Evolutionary conservation across 108 stramenopile species (phyloP).

Genomic region (Fragilaria radians): DNA sequence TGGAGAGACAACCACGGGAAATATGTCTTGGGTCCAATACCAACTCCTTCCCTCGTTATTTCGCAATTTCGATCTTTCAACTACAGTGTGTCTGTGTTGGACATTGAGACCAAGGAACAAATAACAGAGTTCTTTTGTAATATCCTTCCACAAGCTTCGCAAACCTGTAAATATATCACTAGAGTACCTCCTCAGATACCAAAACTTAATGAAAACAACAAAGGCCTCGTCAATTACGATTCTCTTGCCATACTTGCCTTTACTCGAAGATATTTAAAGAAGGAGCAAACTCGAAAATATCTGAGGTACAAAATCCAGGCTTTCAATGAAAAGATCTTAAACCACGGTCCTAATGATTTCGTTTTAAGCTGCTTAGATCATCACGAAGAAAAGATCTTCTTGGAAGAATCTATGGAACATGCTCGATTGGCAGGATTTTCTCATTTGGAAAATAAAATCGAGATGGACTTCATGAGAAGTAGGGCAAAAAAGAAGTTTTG

Average conservation of each 20-base stretch:
- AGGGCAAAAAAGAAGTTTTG: background rate
- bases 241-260: background rate
- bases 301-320: background rate
- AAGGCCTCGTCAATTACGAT: background rate
- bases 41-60: background rate
- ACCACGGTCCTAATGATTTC: background rate
- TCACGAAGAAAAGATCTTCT: background rate
- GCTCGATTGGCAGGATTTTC: background rate
- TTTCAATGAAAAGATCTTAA: background rate
- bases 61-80: background rate
- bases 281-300: background rate
- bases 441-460: background rate
- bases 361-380: background rate
- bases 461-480: background rate
- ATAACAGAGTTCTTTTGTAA: background rate
- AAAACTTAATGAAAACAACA: background rate
- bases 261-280: background rate
- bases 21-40: background rate
- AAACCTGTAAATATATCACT: background rate
- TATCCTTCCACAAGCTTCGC: background rate
- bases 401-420: background rate
- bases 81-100: background rate
- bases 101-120: conserved; percentile 1
- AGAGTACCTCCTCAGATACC: background rate
- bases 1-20: background rate